phyloP scores from a whole-genome alignment of 441 rosid species.

The Euphorbia schlechtendalii region DNA sequence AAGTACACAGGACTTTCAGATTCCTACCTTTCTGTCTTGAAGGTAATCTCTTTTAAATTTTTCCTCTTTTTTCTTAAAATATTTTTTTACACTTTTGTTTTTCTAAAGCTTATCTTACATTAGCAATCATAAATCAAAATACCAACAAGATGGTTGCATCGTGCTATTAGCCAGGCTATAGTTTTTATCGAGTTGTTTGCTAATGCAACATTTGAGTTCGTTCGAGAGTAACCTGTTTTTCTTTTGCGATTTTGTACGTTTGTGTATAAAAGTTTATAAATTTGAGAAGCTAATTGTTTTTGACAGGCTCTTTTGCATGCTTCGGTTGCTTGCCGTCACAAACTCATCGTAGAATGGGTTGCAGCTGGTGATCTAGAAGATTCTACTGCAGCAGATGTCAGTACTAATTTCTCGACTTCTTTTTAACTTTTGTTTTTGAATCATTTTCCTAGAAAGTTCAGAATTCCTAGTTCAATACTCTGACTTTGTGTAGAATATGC shows the following conservation, averaged over 20 bases:
- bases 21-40: slow-evolving; percentile 36
- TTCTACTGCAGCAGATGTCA: slow-evolving; percentile 41
- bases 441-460: too few species aligned
- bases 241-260: not conserved
- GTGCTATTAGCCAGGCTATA: not conserved
- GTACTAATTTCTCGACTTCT: slow-evolving; percentile 2
- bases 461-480: not conserved
- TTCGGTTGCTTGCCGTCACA: slow-evolving; percentile 54
- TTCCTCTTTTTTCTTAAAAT: not conserved
- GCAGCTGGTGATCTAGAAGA: slow-evolving; percentile 83
- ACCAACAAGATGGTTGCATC: not conserved
- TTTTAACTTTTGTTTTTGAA: too few species aligned
- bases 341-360: slow-evolving; percentile 68
- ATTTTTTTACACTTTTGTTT: not conserved
- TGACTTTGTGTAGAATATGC: not conserved
- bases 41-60: not conserved
- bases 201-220: not conserved
- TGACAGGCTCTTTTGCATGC: slow-evolving; percentile 82
- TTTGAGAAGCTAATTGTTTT: slow-evolving; percentile 12
- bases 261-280: slow-evolving; percentile 1
- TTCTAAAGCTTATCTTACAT: not conserved
- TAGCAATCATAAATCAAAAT: not conserved
- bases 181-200: not conserved
- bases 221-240: not conserved
- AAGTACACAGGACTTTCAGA: slow-evolving; percentile 72